Evolutionary conservation across 2,329 filamentous ascomycete genomes (phyloP), one percentile per base, ranked within the genome.

Genomic region (Sarocladiaceae sp.): DNA sequence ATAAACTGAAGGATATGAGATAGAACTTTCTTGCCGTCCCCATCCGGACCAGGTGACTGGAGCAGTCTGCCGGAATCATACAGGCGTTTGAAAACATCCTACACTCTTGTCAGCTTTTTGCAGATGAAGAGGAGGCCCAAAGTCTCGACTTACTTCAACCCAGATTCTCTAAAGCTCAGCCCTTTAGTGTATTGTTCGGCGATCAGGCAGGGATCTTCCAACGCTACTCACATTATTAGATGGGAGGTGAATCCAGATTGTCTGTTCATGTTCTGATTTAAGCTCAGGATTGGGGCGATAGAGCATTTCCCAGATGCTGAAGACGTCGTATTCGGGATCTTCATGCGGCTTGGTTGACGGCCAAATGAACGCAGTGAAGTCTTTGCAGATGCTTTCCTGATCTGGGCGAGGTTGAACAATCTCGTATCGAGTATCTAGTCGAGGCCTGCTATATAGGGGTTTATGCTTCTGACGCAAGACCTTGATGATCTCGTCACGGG

Each of bases 141-240:
- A 21, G 29, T 18, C n/a, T 39, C 3, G 13, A 29, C 37, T 19
- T 16, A 41, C 37, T 24, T 41, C 37, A 18, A 41, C 37, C 37
- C 37, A 41, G 19, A 13, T 41, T 15, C 37, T 27, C 37, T 41
- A n/a, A n/a, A n/a, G n/a, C n/a, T n/a, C n/a, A n/a, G n/a, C n/a
- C n/a, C n/a, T n/a, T n/a, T n/a, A n/a, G n/a, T n/a, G n/a, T n/a
- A n/a, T n/a, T n/a, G n/a, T n/a, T n/a, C n/a, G n/a, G n/a, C n/a
- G n/a, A n/a, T n/a, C n/a, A n/a, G n/a, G n/a, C n/a, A n/a, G n/a
- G n/a, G n/a, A n/a, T n/a, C n/a, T n/a, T n/a, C n/a, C n/a, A n/a
- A n/a, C n/a, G n/a, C n/a, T n/a, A 24, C 37, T 41, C 19, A 41
- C 37, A 19, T 41, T 41, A 29, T 29, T 41, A 18, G 37, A 41